Evolutionary conservation across 345 rosid genomes (phyloP), one percentile per base, ranked within the genome.

Genomic region (Eucalyptus erythrocorys): DNA sequence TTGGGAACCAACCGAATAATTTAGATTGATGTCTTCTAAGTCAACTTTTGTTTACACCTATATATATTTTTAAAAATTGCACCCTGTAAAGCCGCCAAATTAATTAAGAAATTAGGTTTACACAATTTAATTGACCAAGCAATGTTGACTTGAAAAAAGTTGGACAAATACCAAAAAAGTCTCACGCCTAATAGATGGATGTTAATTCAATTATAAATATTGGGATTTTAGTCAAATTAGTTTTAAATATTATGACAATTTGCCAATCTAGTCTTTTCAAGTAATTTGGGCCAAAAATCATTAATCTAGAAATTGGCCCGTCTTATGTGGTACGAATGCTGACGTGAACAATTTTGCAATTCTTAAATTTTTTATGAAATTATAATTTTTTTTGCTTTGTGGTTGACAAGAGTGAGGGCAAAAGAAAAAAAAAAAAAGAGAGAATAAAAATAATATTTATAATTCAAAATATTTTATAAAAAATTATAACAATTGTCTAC

Each of bases 321-420:
- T 66, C 12, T 17, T n/a, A 0, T 6, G 10, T 13, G 3, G 4
- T 26, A 57, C 4, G 0, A 7, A n/a, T 0, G 10, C 1, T 1
- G 5, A n/a, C 1, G 0, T 64, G 13, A 3, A 32, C 6, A 68
- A 32, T 8, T 30, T 7, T n/a, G 10, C 9, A 66, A 66, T 2
- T 66, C 15, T 66, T 4, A 7, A n/a, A 14, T 15, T 66, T 64
- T 66, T 71, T 9, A 34, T 71, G 43, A 34, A 17, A 19, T 34
- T 68, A 16, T 68, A 16, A 4, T 68, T 34, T 14, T 66, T 59
- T 27, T 32, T 7, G 32, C 12, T 32, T 68, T 61, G 68, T 61
- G 32, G 34, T 61, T 27, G 32, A 11, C 15, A 1, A 59, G 66
- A 27, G 0, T 0, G 0, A 59, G 32, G 66, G 32, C 30, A 55